phyloP scores from a whole-genome alignment of 441 rosid genomes.

The Melastoma candidum region DNA sequence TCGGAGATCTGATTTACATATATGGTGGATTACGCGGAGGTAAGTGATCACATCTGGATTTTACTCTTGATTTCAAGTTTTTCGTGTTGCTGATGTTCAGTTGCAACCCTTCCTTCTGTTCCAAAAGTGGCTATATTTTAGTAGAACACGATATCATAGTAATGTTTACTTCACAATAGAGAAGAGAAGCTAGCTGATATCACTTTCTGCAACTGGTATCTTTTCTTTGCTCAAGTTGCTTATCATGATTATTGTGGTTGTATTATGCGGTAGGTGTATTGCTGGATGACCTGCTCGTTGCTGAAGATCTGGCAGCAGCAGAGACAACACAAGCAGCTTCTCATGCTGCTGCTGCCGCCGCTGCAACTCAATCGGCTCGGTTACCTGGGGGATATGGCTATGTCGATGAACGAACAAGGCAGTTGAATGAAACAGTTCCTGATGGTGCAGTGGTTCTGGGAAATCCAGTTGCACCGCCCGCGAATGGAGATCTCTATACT shows the following conservation, averaged over 20 bases:
- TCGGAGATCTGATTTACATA: slow-evolving; percentile 90
- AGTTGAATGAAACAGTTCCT: slow-evolving; percentile 46
- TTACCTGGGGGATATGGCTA: slow-evolving; percentile 69
- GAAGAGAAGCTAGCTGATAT: no score
- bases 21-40: slow-evolving; percentile 99
- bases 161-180: no score
- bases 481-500: slow-evolving; percentile 82
- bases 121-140: no score
- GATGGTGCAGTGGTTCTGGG: slow-evolving; percentile 93
- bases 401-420: slow-evolving; percentile 69
- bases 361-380: slow-evolving; percentile 32
- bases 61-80: neutral
- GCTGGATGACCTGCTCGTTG: slow-evolving; percentile 93
- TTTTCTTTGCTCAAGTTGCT: no score
- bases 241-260: neutral
- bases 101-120: neutral
- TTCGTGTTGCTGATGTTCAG: neutral
- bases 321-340: slow-evolving; percentile 88
- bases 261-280: slow-evolving; percentile 48
- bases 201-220: no score
- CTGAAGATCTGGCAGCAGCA: slow-evolving; percentile 91
- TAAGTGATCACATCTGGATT: slow-evolving; percentile 23
- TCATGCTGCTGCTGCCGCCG: slow-evolving; percentile 78
- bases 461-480: slow-evolving; percentile 88
- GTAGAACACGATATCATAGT: no score